A percentile compares a stretch with the other conserved stretches of the same genome.
These are phyloP conservation scores for Paraphaeosphaeria minitans DNA, from an alignment of 2,329 filamentous ascomycete genomes.

Conservation along the genomic window DNA sequence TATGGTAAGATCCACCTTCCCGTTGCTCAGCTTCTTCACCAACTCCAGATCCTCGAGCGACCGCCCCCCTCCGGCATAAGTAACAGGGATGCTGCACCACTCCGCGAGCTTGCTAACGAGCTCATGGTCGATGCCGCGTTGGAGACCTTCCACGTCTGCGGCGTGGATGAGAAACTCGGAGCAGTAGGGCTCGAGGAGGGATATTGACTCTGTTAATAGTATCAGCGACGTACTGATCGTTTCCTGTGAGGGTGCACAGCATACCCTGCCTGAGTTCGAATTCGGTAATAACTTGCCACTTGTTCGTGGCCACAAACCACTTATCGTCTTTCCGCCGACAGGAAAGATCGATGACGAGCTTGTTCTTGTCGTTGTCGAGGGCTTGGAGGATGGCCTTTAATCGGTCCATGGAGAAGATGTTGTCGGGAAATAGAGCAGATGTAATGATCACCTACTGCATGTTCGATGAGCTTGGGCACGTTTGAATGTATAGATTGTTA, in stretches of 20 bases:
- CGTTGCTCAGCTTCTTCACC: constrained; percentile 77
- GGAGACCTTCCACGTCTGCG: constrained; percentile 93
- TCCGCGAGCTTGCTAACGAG: constrained; percentile 76
- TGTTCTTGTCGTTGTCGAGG: constrained; percentile 74
- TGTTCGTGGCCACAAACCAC: constrained; percentile 99
- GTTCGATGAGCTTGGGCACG: constrained; percentile 18
- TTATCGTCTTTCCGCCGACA: constrained; percentile 76
- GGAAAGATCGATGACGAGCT: constrained; percentile 93
- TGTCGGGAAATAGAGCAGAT: constrained; percentile 87
- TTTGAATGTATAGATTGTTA: background rate
- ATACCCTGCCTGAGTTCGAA: constrained; percentile 89
- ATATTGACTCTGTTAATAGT: constrained; percentile 71
- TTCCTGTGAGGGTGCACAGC: constrained; percentile 12
- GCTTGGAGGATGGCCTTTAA: constrained; percentile 75
- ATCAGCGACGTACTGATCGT: background rate
- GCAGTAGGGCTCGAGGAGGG: constrained; percentile 84
- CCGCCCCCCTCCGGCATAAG: constrained; percentile 93
- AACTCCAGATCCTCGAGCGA: constrained; percentile 80
- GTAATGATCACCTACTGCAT: constrained; percentile 87
- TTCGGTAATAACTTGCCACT: constrained; percentile 97
- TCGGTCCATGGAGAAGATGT: constrained; percentile 76
- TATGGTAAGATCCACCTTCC: constrained; percentile 90
- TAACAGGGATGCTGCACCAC: constrained; percentile 92
- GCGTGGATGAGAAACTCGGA: constrained; percentile 97
- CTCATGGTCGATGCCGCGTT: constrained; percentile 86